Evolutionary conservation across 805 yeast species (phyloP), one percentile per base, ranked within the genome.

Genomic region (Babjeviella inositovora): DNA sequence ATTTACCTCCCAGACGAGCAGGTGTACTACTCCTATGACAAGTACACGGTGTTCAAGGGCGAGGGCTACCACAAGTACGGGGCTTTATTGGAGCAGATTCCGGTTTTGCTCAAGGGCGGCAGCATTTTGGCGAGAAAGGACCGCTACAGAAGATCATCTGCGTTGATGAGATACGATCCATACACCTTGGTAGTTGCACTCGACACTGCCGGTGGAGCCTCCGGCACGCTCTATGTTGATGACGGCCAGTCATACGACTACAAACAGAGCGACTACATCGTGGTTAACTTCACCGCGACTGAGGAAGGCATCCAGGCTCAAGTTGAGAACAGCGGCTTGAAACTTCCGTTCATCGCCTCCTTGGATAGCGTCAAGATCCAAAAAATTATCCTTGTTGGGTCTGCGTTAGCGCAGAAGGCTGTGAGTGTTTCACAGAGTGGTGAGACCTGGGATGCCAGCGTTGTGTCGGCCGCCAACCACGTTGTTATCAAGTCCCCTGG

Each of bases 61-160:
- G 34, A 45, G 11, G 73, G 70, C 4, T 33, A 41, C 13, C 47
- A 52, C 18, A 36, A 29, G 2, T 34, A 59, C 4, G 47, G 46
- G 11, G 59, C 71, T 0, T 56, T 64, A 3, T 43, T 85, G 23
- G 49, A 58, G 5, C 68, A 67, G 23, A 65, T 80, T 10, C 96
- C 97, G 0, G 57, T 79, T 21, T 62, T 63, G 15, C 45, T 76
- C 10, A 69, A 70, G 37, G 90, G 93, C n/a, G 97, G 97, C 0
- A 60, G 71, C 16, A 63, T 87, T 8, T 41, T 76, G 13, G 53
- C 74, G 9, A 61, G 69, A 17, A 75, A 73, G 30, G 77, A 71
- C 23, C 63, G 93, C 32, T 63, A 70, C 32, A 69, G 98, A 41
- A 64, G 97, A 32, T 77, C 93, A 0, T 50, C 92, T 3, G 69